phyloP scores from a whole-genome alignment of 306 rosid genomes.

The Rosa lucieae region DNA sequence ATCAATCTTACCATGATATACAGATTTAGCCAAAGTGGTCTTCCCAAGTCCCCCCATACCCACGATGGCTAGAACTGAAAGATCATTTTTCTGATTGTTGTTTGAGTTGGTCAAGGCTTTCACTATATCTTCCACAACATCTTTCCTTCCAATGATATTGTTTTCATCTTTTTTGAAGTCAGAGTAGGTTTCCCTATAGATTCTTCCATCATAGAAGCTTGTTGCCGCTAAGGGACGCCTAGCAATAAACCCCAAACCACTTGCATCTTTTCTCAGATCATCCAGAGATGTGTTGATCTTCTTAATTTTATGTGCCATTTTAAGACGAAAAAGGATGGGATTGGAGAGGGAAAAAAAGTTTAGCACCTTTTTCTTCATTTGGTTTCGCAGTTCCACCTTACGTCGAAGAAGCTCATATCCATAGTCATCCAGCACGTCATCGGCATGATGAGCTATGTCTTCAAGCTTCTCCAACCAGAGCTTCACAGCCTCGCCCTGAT shows the following conservation, averaged over 20 bases:
- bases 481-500: background rate
- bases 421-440: background rate
- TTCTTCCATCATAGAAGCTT: background rate
- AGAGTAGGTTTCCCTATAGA: background rate
- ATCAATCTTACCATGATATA: slow-evolving; percentile 5
- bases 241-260: background rate
- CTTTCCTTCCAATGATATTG: background rate
- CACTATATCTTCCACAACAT: background rate
- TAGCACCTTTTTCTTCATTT: background rate
- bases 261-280: background rate
- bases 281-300: background rate
- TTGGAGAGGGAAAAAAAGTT: background rate
- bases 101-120: background rate
- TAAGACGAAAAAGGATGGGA: background rate
- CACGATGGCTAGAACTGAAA: slow-evolving; percentile 21
- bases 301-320: background rate
- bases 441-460: background rate
- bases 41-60: slow-evolving; percentile 31
- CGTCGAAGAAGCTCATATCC: background rate
- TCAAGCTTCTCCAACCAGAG: background rate
- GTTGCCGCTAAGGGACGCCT: background rate
- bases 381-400: background rate
- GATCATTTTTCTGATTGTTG: background rate
- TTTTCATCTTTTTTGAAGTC: background rate
- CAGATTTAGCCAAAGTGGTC: slow-evolving; percentile 17